Conservation (phyloP, 139 green algal species). For the Ettlia oleoabundans region DNA sequence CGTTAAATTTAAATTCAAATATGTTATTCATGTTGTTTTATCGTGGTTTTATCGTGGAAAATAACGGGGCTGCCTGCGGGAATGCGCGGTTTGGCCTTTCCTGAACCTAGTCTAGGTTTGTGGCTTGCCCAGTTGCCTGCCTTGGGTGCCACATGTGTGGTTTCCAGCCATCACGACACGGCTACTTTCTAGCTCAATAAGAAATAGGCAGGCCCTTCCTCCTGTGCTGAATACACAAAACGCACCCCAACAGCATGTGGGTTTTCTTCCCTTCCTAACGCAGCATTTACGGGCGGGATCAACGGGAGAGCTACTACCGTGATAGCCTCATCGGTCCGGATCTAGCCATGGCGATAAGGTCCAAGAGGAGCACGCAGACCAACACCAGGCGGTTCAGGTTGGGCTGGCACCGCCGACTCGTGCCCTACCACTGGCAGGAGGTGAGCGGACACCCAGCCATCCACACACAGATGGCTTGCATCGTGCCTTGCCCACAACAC, state of each 20-base stretch:
- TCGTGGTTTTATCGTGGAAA: too few relatives aligned
- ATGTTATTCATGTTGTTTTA: background rate
- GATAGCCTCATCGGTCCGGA: constrained; percentile 2
- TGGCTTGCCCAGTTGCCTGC: too few relatives aligned
- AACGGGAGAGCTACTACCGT: constrained; percentile 1
- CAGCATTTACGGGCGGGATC: constrained; percentile 6
- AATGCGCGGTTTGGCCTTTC: too few relatives aligned
- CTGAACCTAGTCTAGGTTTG: too few relatives aligned
- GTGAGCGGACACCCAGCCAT: background rate
- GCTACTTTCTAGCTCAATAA: too few relatives aligned
- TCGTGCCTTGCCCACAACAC: too few relatives aligned
- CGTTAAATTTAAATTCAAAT: background rate
- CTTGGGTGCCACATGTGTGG: too few relatives aligned
- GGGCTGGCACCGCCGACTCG: background rate
- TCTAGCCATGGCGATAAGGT: background rate
- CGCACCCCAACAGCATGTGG: background rate
- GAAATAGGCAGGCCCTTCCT: background rate
- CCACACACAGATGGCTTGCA: too few relatives aligned
- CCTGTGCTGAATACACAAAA: background rate
- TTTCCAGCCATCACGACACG: too few relatives aligned
- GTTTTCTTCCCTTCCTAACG: background rate
- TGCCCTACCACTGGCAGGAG: constrained; percentile 8
- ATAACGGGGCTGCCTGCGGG: too few relatives aligned
- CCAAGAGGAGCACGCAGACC: background rate
- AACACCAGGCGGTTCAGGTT: background rate